Base-by-base conservation (phyloP, 768 basidiomycete species). In the Dioszegia hungarica region DNA sequence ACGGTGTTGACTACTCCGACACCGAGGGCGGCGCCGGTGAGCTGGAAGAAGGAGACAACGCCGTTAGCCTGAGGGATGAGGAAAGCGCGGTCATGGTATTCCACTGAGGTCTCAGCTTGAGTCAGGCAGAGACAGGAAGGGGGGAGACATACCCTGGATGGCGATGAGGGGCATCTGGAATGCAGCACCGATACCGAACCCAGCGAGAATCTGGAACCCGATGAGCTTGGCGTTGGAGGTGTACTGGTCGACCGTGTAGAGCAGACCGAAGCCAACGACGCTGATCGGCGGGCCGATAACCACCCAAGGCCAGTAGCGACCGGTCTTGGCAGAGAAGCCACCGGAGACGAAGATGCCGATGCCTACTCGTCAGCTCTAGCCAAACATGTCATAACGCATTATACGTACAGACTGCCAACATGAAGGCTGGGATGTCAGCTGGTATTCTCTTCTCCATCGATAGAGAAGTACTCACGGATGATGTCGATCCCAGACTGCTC, bases 401-500 rank as follows among this genome's bases (percentile, higher is more conserved):
- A 33, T 12, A 38, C 34, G 19, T 36, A 38, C 36, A 38, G 36
- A 36, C 36, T 51, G 65, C 63, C 48, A 77, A 36, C 62, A 63
- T 63, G 59, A 66, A 66, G 1, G 77, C 45, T 46, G 45, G 8
- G 12, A 3, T 12, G 19, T 46, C 45, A 46, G 45, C 45, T 29
- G 11, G 12, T 22, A 22, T 17, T 27, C 6, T 44, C 10, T 27
- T 4, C 8, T 41, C 6, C 20, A 6, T 27, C 22, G 19, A 20
- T 20, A n/a, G 6, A 8, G 20, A 6, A 10, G 20, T 8, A 46
- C 45, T 46, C 19, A 46, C 45, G 73, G 15, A 80, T 66, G 54
- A 79, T 79, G 63, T 79, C 76, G 46, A 79, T 73, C 33, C 79
- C 79, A 9, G 74, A 71, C 55, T 76, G 70, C 34, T 74, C 75